phyloP scores from a whole-genome alignment of 495 filamentous ascomycete species.

The Daldinia vernicosa region DNA sequence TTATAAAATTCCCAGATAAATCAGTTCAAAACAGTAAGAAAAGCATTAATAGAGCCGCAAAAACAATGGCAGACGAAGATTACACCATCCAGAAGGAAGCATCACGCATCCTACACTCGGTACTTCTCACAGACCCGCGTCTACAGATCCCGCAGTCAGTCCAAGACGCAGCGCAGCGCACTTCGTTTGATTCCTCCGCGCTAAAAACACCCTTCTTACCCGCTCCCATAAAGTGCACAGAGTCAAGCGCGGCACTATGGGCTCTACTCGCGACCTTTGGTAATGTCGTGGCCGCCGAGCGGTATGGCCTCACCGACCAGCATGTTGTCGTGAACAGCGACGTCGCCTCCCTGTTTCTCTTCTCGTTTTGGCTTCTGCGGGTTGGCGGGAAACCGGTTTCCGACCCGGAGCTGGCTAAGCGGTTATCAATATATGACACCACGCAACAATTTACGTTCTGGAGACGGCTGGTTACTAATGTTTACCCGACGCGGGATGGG shows the following conservation, averaged over 20 bases:
- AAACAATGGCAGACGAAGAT: slow-evolving; percentile 16
- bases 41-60: not conserved
- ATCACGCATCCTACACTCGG: slow-evolving; percentile 36
- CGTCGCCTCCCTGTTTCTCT: slow-evolving; percentile 46
- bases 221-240: slow-evolving; percentile 44
- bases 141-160: slow-evolving; percentile 36
- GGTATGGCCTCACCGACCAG: slow-evolving; percentile 35
- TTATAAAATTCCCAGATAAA: not conserved
- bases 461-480: slow-evolving; percentile 55
- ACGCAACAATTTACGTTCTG: slow-evolving; percentile 39
- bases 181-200: slow-evolving; percentile 35
- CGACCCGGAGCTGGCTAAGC: slow-evolving; percentile 26
- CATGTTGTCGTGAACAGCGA: slow-evolving; percentile 46
- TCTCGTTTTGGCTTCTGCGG: slow-evolving; percentile 39
- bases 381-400: slow-evolving; percentile 37
- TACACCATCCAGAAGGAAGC: slow-evolving; percentile 45
- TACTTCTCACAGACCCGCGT: slow-evolving; percentile 37
- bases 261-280: slow-evolving; percentile 43
- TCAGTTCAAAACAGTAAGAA: not conserved
- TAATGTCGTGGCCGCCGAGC: slow-evolving; percentile 36
- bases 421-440: slow-evolving; percentile 41
- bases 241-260: slow-evolving; percentile 45
- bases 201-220: slow-evolving; percentile 38
- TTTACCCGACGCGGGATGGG: slow-evolving; percentile 62
- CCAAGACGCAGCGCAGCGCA: slow-evolving; percentile 25